A percentile compares a stretch with the other conserved stretches of the same genome.
Evolutionary conservation across 208 protist genomes (phyloP).

Genomic region (Acanthamoeba healyi): DNA sequence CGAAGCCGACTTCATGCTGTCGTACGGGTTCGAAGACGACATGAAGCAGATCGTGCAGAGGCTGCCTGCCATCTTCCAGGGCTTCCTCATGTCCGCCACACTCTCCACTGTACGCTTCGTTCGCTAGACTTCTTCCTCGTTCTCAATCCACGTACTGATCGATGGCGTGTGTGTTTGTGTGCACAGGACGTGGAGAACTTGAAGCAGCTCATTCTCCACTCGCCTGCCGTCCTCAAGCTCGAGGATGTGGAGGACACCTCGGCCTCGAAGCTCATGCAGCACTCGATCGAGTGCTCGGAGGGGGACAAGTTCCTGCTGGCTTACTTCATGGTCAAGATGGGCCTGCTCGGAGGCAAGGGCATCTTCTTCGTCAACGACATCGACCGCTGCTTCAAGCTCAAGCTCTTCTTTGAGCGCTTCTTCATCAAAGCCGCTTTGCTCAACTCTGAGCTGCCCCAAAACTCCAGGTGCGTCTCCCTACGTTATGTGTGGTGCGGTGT

Average conservation of each 20-base stretch:
- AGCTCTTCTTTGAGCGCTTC: conserved; percentile 97
- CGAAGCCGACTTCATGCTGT: conserved; percentile 97
- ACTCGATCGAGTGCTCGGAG: conserved; percentile 82
- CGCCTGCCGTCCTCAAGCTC: conserved; percentile 78
- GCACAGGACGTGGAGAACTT: conserved; percentile 93
- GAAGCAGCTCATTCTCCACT: conserved; percentile 94
- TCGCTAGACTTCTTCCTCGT: background rate
- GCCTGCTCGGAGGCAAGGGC: conserved; percentile 91
- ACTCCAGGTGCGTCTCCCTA: conserved; percentile 90
- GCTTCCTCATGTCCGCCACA: conserved; percentile 96
- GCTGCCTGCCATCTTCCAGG: conserved; percentile 94
- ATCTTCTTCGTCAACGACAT: conserved; percentile 97
- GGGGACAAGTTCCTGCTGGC: conserved; percentile 75
- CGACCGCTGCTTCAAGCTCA: conserved; percentile 95
- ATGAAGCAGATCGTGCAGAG: conserved; percentile 92
- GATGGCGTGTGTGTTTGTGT: conserved; percentile 19
- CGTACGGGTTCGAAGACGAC: conserved; percentile 94
- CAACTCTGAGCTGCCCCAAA: conserved; percentile 96
- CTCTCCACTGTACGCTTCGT: conserved; percentile 87
- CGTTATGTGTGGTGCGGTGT: too few relatives aligned
- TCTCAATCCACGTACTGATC: background rate
- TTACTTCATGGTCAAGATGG: conserved; percentile 75
- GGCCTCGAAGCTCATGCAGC: conserved; percentile 79
- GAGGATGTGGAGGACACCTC: conserved; percentile 79
- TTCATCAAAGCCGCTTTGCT: conserved; percentile 94